Percentiles rank a stretch among this genome's conserved stretches.
Evolutionary conservation across 306 rosid species (phyloP).

Genomic region (Rosa multiflora): DNA sequence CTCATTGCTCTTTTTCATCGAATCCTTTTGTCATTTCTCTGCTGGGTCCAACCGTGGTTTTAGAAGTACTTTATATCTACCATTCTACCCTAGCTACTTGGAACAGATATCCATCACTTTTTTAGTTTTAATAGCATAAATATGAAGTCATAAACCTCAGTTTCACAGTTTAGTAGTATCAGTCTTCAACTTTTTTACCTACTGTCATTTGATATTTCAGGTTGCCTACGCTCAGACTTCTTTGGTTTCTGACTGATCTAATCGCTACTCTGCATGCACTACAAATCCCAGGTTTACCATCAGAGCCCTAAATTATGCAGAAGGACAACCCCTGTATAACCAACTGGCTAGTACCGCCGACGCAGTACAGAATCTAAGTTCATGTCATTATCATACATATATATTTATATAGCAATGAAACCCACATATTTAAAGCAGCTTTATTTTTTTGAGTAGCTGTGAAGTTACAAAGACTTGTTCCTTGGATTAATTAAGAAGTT

Average conservation of each 20-base stretch:
- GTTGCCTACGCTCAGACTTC: not conserved
- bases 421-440: constrained; percentile 5
- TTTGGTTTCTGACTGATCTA: not conserved
- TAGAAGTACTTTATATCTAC: not conserved
- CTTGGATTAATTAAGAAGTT: not conserved
- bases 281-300: not conserved
- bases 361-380: not conserved
- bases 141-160: not conserved
- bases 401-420: not conserved
- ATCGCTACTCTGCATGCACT: not conserved
- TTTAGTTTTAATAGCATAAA: not conserved
- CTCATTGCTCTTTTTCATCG: not conserved
- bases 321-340: not conserved
- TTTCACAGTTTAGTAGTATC: not conserved
- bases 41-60: not conserved
- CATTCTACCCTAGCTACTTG: not conserved
- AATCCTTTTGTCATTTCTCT: not conserved
- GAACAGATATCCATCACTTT: constrained; percentile 8
- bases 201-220: not conserved
- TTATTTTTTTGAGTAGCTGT: not conserved
- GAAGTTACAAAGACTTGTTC: constrained; percentile 1
- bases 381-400: not conserved
- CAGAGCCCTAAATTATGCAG: not conserved
- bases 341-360: not conserved
- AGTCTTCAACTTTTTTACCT: not conserved